Base-by-base conservation (phyloP, 495 filamentous ascomycete genomes). In the Aspergillus bertholletiae region DNA sequence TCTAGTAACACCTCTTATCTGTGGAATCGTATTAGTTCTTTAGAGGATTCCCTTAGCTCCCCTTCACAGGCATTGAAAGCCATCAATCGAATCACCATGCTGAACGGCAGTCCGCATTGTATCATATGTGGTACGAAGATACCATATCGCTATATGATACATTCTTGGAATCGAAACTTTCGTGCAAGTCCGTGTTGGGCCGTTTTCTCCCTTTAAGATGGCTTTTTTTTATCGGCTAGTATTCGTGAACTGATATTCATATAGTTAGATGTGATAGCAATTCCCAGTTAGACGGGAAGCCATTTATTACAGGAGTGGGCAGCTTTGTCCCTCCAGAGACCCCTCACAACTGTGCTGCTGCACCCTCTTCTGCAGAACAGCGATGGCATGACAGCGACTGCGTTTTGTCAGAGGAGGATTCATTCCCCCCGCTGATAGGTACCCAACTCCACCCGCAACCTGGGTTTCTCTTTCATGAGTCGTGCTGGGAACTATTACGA, bases 391-490 rank as follows among this genome's bases (percentile, higher is more conserved):
- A 37, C 17, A 37, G 7, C 15, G 34, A 15, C 13, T n/a, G 15
- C 17, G 34, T 37, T 37, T 15, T 49, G 35, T 39, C 53, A 0
- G 1, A 24, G 13, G 46, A 55, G 6, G 53, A 55, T 32, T 17
- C 11, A 5, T 55, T 50, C 8, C 53, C 53, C 17, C 17, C 53
- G 17, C 26, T 55, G 22, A 46, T 55, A 24, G 53, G 53, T 17
- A 12, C 22, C n/a, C 30, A 37, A 21, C 27, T 13, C 23, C 24
- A 21, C 20, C 46, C 46, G 5, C 46, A 55, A 44, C 53, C 53
- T 28, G 46, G 53, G 6, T 55, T 55, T 28, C 13, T 55, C 12
- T 50, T 55, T 26, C 53, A 55, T 39, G 53, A 55, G 7, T 47
- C 46, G 35, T 55, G 53, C 23, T 55, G 53, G 53, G 18, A 50